A percentile compares a stretch with the other conserved stretches of the same genome.
These are phyloP conservation scores for Raddia guianensis DNA, from an alignment of 176 grass and related monocot genomes.

Conservation along the genomic window DNA sequence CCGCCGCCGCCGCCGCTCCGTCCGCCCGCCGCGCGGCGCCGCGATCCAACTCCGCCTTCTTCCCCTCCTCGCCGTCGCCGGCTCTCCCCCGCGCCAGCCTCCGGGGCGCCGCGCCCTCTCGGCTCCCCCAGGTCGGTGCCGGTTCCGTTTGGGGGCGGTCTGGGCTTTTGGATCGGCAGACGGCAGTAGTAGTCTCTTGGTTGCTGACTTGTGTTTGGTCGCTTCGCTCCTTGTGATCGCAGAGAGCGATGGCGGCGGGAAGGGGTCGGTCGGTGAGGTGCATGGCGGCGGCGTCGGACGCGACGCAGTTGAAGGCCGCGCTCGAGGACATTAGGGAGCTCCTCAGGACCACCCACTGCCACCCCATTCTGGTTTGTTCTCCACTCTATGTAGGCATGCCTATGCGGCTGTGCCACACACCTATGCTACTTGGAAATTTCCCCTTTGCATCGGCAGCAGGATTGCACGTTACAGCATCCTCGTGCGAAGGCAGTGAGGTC, in stretches of 20 bases:
- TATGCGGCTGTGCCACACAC: neutral
- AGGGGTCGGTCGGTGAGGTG: slow-evolving; percentile 50
- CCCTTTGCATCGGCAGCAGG: neutral
- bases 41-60: slow-evolving; percentile 32
- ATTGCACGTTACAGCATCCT: neutral
- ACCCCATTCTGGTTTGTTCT: slow-evolving; percentile 80
- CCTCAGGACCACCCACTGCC: slow-evolving; percentile 66
- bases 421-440: neutral
- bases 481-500: neutral
- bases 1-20: neutral
- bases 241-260: slow-evolving; percentile 26
- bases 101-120: slow-evolving; percentile 29
- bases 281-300: slow-evolving; percentile 51
- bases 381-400: too few species aligned
- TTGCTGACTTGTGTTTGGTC: slow-evolving; percentile 28
- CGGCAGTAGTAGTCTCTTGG: neutral
- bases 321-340: slow-evolving; percentile 86
- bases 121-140: slow-evolving; percentile 52
- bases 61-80: slow-evolving; percentile 13
- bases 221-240: neutral
- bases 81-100: slow-evolving; percentile 32
- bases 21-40: slow-evolving; percentile 21
- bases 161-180: neutral
- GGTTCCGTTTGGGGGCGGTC: neutral
- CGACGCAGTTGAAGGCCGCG: slow-evolving; percentile 74